Base-by-base conservation (phyloP, 371 early-diverging fungal species). In the Mucor piriformis region DNA sequence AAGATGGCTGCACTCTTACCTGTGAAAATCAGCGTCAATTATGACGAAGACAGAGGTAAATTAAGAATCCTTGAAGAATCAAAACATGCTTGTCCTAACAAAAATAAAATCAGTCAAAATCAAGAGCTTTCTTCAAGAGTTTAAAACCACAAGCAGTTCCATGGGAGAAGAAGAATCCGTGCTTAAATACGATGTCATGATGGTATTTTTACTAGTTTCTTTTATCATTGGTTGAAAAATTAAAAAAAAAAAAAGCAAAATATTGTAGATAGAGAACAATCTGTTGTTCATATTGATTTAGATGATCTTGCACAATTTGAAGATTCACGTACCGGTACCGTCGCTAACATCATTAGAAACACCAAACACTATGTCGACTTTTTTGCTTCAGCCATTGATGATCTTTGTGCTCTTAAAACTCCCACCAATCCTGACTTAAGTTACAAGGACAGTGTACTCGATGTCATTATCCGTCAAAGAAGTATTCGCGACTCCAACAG, bases 401-500 rank as follows among this genome's bases (percentile, higher is more conserved):
- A 50, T 0, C 21, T 73, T 4, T 61, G 62, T 18, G 18, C 55
- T 3, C 46, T 18, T 8, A 61, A 94, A 54, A 79, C 94, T 51
- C 94, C 97, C 2, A 75, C 70, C 49, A 76, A 77, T 34, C 76
- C 81, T 54, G 79, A 89, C 59, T 81, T 92, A 42, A 77, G 73
- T 25, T 85, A 89, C 23, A 83, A 87, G n/a, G 90, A 90, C 44
- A 85, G 87, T 58, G 94, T 95, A 2, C 71, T 96, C 21, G 96
- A 96, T 61, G 95, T 96, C 16, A 88, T 97, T 59, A 85, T 95
- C 67, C 83, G 84, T 55, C 95, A 95, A 48, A 83, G 98, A 52
- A 82, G 82, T 59, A 87, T 84, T 57, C 87, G 90, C 49, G 93
- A 95, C 67, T 67, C 72, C 50, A 74, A 72, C 44, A 75, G 68